Evolutionary conservation across 1,139 yeast species (phyloP), one percentile per base, ranked within the genome.

Genomic region (Geotrichum citri-aurantii): DNA sequence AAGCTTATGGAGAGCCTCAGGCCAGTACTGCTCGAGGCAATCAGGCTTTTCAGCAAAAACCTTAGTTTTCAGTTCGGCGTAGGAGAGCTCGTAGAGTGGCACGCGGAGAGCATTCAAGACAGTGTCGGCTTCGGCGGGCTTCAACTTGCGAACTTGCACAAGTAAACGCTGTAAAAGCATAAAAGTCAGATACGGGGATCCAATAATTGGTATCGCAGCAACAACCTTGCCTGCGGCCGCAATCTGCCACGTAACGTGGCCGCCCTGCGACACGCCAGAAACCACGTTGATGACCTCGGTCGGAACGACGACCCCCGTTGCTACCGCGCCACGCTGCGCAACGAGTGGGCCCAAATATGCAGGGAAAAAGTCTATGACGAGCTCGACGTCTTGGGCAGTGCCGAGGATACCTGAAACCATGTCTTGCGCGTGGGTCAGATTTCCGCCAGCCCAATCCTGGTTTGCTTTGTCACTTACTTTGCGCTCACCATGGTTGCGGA

Each of bases 191-290:
- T 59, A 54, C 7, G 62, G 62, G 14, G 55, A 48, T 12, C 57
- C 62, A 29, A 59, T 59, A 40, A 59, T 54, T 8, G 62, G 62
- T 11, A 57, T 29, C 2, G 47, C 57, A 7, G 62, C 62, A 26
- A 54, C 37, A 26, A 48, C 46, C 2, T 51, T 57, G 10, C 57
- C 54, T 11, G 44, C 6, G 8, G 60, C 59, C 8, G 60, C 62
- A n/a, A 50, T 53, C 42, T 57, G 58, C 69, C 82, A 80, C 27
- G 79, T 73, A 11, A 79, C 72, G 68, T 85, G 88, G 0, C 82
- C 90, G 1, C 90, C 89, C 62, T 83, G 73, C 0, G 88, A 83
- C 55, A 77, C 77, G 2, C 90, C 90, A 37, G 79, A 68, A 27
- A 82, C 69, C 33, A 79, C 73, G 64, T 77, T 78, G 54, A 67